These are phyloP conservation scores for Mycosphaerella sp. DNA, from an alignment of 2,329 filamentous ascomycete genomes.

Conservation along the genomic window DNA sequence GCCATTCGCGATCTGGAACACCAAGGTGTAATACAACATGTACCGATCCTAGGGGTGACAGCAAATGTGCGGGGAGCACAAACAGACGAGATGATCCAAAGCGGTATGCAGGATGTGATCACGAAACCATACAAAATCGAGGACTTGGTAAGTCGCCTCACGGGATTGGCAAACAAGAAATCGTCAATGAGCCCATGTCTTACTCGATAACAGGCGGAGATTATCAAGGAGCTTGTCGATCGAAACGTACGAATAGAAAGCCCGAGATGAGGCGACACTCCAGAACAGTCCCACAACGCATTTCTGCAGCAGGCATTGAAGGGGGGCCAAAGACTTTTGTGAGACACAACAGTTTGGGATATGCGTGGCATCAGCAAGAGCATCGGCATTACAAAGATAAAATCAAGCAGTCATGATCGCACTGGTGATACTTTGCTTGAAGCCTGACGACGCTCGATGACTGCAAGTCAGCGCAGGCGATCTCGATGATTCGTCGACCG, in stretches of 20 bases:
- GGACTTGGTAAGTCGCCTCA: slow-evolving; percentile 27
- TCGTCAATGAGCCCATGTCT: neutral
- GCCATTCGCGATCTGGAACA: slow-evolving; percentile 28
- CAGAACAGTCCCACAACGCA: no score
- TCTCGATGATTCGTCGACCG: no score
- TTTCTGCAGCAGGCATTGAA: no score
- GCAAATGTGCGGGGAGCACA: slow-evolving; percentile 34
- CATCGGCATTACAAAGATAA: no score
- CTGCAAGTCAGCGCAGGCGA: no score
- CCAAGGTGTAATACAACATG: slow-evolving; percentile 17
- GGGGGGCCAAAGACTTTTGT: no score
- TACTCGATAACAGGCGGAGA: neutral
- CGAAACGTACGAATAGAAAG: neutral
- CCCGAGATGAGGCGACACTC: no score
- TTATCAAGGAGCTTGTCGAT: neutral
- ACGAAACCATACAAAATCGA: slow-evolving; percentile 33
- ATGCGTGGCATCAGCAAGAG: no score
- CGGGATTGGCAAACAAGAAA: neutral
- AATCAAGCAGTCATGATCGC: no score
- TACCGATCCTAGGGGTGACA: slow-evolving; percentile 33
- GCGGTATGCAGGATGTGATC: slow-evolving; percentile 33
- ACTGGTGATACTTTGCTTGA: no score
- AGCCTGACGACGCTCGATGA: no score
- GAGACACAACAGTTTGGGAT: no score
- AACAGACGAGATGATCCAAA: slow-evolving; percentile 28